Evolutionary conservation across 2,329 filamentous ascomycete species (phyloP).

Genomic region (Blumeriella jaapii): DNA sequence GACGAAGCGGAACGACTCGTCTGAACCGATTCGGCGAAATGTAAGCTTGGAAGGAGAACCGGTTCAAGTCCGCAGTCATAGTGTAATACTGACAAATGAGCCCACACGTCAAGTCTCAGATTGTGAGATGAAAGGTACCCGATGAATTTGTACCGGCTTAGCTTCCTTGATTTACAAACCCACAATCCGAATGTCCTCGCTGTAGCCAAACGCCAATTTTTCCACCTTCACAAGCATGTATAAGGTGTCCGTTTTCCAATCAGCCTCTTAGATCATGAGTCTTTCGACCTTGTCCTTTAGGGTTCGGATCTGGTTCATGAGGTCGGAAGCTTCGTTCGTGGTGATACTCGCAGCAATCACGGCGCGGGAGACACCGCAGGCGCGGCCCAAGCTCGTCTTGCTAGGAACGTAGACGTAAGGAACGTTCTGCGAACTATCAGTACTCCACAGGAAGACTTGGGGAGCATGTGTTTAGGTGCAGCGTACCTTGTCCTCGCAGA

Average conservation of each 20-base stretch:
- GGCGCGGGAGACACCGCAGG: slow-evolving; percentile 77
- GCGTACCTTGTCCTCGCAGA: slow-evolving; percentile 61
- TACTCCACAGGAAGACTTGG: too few species aligned
- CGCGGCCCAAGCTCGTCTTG: slow-evolving; percentile 78
- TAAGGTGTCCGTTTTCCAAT: background rate
- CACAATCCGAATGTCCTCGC: slow-evolving; percentile 4
- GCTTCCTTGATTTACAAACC: slow-evolving; percentile 1
- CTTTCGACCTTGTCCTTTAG: slow-evolving; percentile 95
- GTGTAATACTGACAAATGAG: too few species aligned
- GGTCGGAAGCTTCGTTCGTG: slow-evolving; percentile 80
- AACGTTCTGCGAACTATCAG: slow-evolving; percentile 39
- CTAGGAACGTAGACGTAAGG: slow-evolving; percentile 61
- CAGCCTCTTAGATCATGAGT: slow-evolving; percentile 67
- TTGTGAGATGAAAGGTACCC: background rate
- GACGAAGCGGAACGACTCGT: too few species aligned
- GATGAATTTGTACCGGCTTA: slow-evolving; percentile 1
- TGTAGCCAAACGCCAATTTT: slow-evolving; percentile 13
- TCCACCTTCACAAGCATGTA: slow-evolving; percentile 4
- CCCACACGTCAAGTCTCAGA: background rate
- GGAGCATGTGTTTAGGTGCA: background rate
- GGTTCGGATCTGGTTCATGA: slow-evolving; percentile 75
- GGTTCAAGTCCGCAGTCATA: too few species aligned
- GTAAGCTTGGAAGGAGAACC: too few species aligned
- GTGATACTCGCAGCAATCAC: slow-evolving; percentile 86
- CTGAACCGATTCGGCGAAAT: too few species aligned